Evolutionary conservation across 2,329 filamentous ascomycete species (phyloP), one percentile per base, ranked within the genome.

Genomic region (Colletotrichum destructivum): DNA sequence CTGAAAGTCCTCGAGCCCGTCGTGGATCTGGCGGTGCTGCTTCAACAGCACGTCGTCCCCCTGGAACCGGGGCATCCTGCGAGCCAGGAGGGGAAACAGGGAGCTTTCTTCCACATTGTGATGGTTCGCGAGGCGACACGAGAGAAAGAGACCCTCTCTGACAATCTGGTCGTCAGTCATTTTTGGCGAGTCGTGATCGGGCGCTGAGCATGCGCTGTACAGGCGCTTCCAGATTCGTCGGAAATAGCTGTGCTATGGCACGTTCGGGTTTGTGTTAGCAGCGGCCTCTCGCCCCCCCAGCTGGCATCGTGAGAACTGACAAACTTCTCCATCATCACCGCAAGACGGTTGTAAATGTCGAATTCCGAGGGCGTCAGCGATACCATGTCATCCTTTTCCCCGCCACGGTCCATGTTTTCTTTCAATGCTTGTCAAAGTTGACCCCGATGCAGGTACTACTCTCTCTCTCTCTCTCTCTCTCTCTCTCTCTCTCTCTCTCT

Each of bases 21-120:
- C 83, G 79, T 98, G 95, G 75, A 98, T 98, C 78, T 90, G 83
- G 76, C 88, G 87, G 79, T 98, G 95, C 83, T 98, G 94, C 9
- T 84, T 86, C 60, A 96, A 82, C 76, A 92, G 87, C 6, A 91
- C 86, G 44, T 72, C 75, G 4, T 78, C 76, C 38, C 76, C 76
- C 12, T 85, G 84, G 78, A 97, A 97, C 74, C 93, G 91, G 2
- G 93, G 90, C 94, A 97, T 97, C 75, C 90, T 91, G 75, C 84
- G 85, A 13, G 93, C 94, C 2, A 98, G 87, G 0, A 91, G 78
- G 1, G 95, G 95, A 80, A 97, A 98, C 42, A 98, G 86, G 78
- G 94, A 89, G 26, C 85, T 83, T 81, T 98, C 94, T 80, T 97
- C 95, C 77, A 97, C 95, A 66, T 83, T 85, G 83, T 98, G 95